Percentiles rank a stretch among this genome's conserved stretches.
These are phyloP conservation scores for Chaetomiaceae sp. DNA, from an alignment of 2,329 filamentous ascomycete genomes.

Conservation along the genomic window DNA sequence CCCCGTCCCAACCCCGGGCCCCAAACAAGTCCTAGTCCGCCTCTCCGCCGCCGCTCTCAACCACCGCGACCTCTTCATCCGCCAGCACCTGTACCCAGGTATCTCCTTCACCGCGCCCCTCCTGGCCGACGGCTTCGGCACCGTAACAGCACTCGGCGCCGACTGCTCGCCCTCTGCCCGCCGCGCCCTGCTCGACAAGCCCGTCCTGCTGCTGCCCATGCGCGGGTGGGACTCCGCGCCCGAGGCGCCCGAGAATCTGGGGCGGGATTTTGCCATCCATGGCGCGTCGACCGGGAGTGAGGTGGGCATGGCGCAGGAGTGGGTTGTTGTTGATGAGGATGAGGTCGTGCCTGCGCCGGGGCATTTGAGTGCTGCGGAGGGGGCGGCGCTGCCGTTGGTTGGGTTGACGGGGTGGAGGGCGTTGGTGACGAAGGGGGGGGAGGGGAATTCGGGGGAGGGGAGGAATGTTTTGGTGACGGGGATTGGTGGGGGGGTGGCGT, in stretches of 20 bases:
- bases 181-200: slow-evolving; percentile 49
- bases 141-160: slow-evolving; percentile 61
- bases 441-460: slow-evolving; percentile 52
- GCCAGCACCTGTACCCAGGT: slow-evolving; percentile 84
- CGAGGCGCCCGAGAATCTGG: slow-evolving; percentile 65
- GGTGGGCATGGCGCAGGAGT: slow-evolving; percentile 71
- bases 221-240: slow-evolving; percentile 69
- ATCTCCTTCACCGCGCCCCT: slow-evolving; percentile 75
- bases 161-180: slow-evolving; percentile 30
- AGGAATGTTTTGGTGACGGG: slow-evolving; percentile 81
- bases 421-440: slow-evolving; percentile 67
- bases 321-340: slow-evolving; percentile 59
- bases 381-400: slow-evolving; percentile 77
- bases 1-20: slow-evolving; percentile 58
- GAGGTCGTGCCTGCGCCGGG: slow-evolving; percentile 73
- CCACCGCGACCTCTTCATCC: slow-evolving; percentile 92
- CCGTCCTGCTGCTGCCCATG: slow-evolving; percentile 73
- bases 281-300: slow-evolving; percentile 63
- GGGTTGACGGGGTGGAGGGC: slow-evolving; percentile 88
- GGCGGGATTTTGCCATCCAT: slow-evolving; percentile 53
- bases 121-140: slow-evolving; percentile 76
- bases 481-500: slow-evolving; percentile 86
- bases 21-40: slow-evolving; percentile 67
- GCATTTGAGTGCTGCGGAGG: slow-evolving; percentile 69
- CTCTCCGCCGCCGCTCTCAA: slow-evolving; percentile 81